These are phyloP conservation scores for Aspergillus funiculosus DNA, from an alignment of 495 filamentous ascomycete species.

Conservation along the genomic window DNA sequence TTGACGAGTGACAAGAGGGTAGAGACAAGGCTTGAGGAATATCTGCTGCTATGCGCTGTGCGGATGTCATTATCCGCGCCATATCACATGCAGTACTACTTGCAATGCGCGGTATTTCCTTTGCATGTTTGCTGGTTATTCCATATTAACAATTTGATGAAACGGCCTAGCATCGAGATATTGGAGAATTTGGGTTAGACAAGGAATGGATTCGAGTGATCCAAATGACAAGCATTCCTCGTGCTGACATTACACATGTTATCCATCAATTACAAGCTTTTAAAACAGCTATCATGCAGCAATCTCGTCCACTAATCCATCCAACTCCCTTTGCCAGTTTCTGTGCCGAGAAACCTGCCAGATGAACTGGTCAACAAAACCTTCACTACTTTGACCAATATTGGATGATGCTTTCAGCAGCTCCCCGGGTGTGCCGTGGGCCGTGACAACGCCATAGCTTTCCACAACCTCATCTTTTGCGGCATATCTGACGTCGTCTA, in stretches of 20 bases:
- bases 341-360: slow-evolving; percentile 62
- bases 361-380: slow-evolving; percentile 60
- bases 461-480: slow-evolving; percentile 50
- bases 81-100: slow-evolving; percentile 8
- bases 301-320: slow-evolving; percentile 49
- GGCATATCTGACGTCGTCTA: slow-evolving; percentile 52
- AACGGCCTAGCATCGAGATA: too few relatives aligned
- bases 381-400: slow-evolving; percentile 43
- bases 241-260: too few relatives aligned
- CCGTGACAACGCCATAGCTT: slow-evolving; percentile 39
- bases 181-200: too few relatives aligned
- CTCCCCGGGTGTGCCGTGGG: slow-evolving; percentile 27
- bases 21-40: too few relatives aligned
- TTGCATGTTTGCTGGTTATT: neutral
- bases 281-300: too few relatives aligned
- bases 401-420: slow-evolving; percentile 45
- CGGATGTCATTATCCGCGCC: neutral
- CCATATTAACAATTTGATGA: too few relatives aligned
- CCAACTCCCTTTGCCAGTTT: slow-evolving; percentile 66
- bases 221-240: too few relatives aligned
- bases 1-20: neutral
- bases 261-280: too few relatives aligned
- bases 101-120: too few relatives aligned
- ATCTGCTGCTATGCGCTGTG: neutral
- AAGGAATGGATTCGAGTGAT: too few relatives aligned